Conservation (phyloP, 2,329 filamentous ascomycete species). For the Macrophomina tecta region DNA sequence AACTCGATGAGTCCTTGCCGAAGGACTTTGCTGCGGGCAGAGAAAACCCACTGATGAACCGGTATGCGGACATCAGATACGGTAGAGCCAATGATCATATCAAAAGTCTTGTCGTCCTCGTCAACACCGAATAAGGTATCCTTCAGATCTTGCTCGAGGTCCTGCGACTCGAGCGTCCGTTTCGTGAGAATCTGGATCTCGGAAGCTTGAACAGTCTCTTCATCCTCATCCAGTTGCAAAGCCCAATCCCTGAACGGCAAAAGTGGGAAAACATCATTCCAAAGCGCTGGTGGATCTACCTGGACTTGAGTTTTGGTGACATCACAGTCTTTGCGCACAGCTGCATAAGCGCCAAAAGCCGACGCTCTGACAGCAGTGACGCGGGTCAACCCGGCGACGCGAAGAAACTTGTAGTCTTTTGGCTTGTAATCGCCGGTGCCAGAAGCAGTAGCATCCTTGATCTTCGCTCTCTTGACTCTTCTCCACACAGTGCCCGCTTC, state of each 20-base stretch:
- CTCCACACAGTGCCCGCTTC: constrained; percentile 92
- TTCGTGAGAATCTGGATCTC: constrained; percentile 56
- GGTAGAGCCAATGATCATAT: constrained; percentile 58
- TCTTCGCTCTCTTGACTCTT: constrained; percentile 80
- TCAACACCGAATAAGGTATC: constrained; percentile 48
- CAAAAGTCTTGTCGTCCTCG: constrained; percentile 51
- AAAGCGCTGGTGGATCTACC: constrained; percentile 71
- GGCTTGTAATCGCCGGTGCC: constrained; percentile 64
- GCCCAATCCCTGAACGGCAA: constrained; percentile 65
- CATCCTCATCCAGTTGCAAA: constrained; percentile 46
- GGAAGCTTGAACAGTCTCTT: constrained; percentile 55
- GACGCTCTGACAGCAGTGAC: constrained; percentile 86
- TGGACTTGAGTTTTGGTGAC: constrained; percentile 75
- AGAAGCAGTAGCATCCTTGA: constrained; percentile 67
- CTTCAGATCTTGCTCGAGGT: constrained; percentile 69
- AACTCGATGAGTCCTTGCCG: constrained; percentile 63
- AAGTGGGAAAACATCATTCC: constrained; percentile 74
- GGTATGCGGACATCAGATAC: constrained; percentile 75
- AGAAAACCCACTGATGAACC: constrained; percentile 80
- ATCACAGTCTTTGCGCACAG: constrained; percentile 82
- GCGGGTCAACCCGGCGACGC: constrained; percentile 85
- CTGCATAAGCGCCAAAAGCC: constrained; percentile 86
- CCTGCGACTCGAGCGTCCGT: constrained; percentile 65
- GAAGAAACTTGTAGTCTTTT: constrained; percentile 95
- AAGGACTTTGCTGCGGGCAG: constrained; percentile 74